phyloP scores from a whole-genome alignment of 257 asterid species.

The Ocimum tenuiflorum region DNA sequence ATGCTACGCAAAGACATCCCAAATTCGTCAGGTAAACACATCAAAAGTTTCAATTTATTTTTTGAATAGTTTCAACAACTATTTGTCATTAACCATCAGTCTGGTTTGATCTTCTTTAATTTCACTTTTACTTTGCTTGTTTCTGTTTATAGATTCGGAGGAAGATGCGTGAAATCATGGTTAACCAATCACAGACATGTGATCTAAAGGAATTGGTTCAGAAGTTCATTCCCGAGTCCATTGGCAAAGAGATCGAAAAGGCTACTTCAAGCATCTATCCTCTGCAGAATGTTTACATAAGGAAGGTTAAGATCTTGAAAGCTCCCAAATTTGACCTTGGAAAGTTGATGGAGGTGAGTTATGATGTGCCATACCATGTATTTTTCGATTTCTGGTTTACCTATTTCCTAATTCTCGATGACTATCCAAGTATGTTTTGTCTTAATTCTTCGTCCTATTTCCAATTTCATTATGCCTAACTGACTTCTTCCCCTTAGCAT shows the following conservation, averaged over 20 bases:
- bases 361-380: too few relatives aligned
- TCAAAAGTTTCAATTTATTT: neutral
- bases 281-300: constrained; percentile 51
- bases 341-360: constrained; percentile 51
- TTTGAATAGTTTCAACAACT: too few relatives aligned
- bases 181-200: constrained; percentile 50
- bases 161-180: constrained; percentile 60
- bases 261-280: constrained; percentile 59
- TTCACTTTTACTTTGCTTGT: neutral
- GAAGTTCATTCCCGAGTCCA: constrained; percentile 57
- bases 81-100: neutral
- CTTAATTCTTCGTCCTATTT: too few relatives aligned
- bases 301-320: constrained; percentile 61
- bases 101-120: neutral
- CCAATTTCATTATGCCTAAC: too few relatives aligned
- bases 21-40: constrained; percentile 46
- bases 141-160: constrained; percentile 38
- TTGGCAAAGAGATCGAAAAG: constrained; percentile 62
- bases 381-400: too few relatives aligned
- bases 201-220: constrained; percentile 51
- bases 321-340: constrained; percentile 66
- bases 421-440: too few relatives aligned
- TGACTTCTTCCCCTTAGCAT: too few relatives aligned
- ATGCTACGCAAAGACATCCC: constrained; percentile 62
- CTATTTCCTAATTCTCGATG: too few relatives aligned